Percentiles rank a stretch among this genome's conserved stretches.
These are phyloP conservation scores for Hippophae tibetana DNA, from an alignment of 306 rosid genomes.

Conservation along the genomic window DNA sequence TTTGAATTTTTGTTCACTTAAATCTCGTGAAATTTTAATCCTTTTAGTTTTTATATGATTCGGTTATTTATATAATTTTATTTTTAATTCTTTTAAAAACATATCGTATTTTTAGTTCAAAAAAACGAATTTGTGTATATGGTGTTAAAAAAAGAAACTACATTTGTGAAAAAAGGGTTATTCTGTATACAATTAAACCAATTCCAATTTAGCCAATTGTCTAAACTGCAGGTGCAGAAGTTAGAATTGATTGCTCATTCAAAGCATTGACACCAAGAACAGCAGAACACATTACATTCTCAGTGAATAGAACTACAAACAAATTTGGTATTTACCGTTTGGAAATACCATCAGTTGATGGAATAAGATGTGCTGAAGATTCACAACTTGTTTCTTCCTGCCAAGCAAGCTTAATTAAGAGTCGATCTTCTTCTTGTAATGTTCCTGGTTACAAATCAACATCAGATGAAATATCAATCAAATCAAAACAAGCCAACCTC, in stretches of 20 bases:
- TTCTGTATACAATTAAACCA: no score
- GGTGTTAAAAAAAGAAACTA: no score
- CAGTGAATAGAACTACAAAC: conserved; percentile 85
- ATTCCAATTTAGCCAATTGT: not conserved
- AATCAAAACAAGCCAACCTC: conserved; percentile 60
- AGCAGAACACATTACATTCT: conserved; percentile 61
- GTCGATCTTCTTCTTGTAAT: conserved; percentile 67
- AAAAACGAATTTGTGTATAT: no score
- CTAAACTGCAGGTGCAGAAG: conserved; percentile 60
- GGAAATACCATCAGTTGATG: conserved; percentile 87
- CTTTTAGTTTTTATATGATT: no score
- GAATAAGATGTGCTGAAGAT: conserved; percentile 83
- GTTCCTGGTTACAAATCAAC: conserved; percentile 77
- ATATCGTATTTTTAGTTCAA: no score
- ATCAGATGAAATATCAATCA: conserved; percentile 61
- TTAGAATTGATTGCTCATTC: conserved; percentile 65
- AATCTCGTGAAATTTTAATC: no score
- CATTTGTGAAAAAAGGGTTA: no score
- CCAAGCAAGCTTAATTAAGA: conserved; percentile 58
- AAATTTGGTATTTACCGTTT: conserved; percentile 61
- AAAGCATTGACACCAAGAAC: conserved; percentile 58
- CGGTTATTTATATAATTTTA: no score
- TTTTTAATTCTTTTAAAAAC: no score
- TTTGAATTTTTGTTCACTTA: no score
- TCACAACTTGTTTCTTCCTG: conserved; percentile 69